Evolutionary conservation across 225 moss, liverwort and hornwort species (phyloP), one percentile per base, ranked within the genome.

Genomic region (Lunularia cruciata): DNA sequence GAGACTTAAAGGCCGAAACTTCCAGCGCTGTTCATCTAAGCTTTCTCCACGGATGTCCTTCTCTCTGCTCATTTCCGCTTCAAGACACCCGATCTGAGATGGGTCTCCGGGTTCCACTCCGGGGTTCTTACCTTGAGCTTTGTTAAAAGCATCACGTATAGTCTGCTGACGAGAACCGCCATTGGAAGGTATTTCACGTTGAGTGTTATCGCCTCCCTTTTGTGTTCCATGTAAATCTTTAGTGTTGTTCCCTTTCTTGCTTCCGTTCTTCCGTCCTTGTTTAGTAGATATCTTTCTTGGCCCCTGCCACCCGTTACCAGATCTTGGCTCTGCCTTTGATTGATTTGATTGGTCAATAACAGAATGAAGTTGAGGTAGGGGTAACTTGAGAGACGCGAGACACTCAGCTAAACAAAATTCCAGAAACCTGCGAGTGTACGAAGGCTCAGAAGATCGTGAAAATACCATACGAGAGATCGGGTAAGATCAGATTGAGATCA

Each of bases 21-120:
- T 93, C 92, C 92, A 93, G 64, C 85, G 82, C 58, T 93, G 92
- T 66, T 85, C 86, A 31, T 86, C 85, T 35, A 88, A 69, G 52
- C 82, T 65, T 11, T 61, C 61, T 48, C 58, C 70, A 70, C 54
- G 71, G 68, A 68, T 61, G 28, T 57, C 76, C 57, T 15, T 79
- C 23, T 75, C 80, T 51, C 53, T 80, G 39, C 42, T 71, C 46
- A 65, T 48, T 42, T 84, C 85, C 35, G 71, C 40, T 33, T 28
- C 72, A 35, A 68, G 57, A 47, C 68, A 66, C 42, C 57, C 57
- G 75, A 57, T 30, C 57, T 75, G 63, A 73, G 57, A 59, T 39
- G 57, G 33, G 14, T 49, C 67, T 25, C 20, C 60, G 14, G 60
- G 34, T 65, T 65, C 65, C 10, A 8, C 47, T 35, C 12, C 47